Percentiles rank a stretch among this genome's conserved stretches.
Evolutionary conservation across 352 stramenopile species (phyloP).

Genomic region (Discostella stelligera): DNA sequence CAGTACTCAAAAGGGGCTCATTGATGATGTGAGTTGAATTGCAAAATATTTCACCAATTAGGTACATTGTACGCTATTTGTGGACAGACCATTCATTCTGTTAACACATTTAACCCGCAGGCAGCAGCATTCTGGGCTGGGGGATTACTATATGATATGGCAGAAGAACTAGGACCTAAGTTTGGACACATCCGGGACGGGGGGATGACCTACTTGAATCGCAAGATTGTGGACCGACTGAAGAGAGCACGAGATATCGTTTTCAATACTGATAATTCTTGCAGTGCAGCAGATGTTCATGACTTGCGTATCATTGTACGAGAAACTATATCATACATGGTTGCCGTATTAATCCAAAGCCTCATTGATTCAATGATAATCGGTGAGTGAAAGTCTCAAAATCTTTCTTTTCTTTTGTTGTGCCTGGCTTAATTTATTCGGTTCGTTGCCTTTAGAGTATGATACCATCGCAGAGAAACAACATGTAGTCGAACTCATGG

Average conservation of each 20-base stretch:
- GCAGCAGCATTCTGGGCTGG: conserved; percentile 51
- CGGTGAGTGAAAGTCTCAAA: conserved; percentile 29
- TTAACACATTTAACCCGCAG: neutral
- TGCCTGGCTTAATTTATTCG: conserved; percentile 38
- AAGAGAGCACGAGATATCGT: conserved; percentile 39
- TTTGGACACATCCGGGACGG: conserved; percentile 37
- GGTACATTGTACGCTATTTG: too few species aligned
- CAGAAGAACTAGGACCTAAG: conserved; percentile 47
- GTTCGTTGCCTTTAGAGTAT: conserved; percentile 43
- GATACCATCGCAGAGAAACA: conserved; percentile 39
- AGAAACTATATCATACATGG: conserved; percentile 60
- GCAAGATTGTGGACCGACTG: conserved; percentile 54
- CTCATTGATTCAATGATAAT: conserved; percentile 56
- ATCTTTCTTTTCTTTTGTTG: conserved; percentile 30
- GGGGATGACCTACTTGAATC: conserved; percentile 53
- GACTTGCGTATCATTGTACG: conserved; percentile 57
- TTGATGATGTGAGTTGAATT: conserved; percentile 40
- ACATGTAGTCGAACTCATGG: conserved; percentile 72
- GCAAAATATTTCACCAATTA: too few species aligned
- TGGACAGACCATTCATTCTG: conserved; percentile 3
- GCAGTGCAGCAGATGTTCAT: conserved; percentile 26
- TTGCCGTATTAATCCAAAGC: conserved; percentile 55
- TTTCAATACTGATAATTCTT: conserved; percentile 29
- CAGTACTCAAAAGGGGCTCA: conserved; percentile 11
- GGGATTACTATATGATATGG: conserved; percentile 46